Percentiles rank a stretch among this genome's conserved stretches.
phyloP scores from a whole-genome alignment of 2,329 filamentous ascomycete genomes.

The Plenodomus biglobosus region DNA sequence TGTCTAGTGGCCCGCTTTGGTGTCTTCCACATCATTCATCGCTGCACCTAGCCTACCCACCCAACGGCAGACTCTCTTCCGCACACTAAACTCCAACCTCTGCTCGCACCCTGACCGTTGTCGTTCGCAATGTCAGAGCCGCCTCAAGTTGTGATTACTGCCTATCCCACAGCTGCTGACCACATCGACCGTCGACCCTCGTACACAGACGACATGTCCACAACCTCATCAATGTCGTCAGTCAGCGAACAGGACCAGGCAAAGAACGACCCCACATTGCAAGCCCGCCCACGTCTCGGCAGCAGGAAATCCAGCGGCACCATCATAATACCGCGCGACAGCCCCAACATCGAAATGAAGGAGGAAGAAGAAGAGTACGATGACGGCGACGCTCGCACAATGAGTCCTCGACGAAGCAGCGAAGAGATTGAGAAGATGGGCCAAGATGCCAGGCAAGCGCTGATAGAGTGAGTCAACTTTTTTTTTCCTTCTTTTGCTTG shows the following conservation, averaged over 20 bases:
- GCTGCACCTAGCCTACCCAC: background rate
- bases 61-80: constrained; percentile 24
- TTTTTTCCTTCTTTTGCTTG: background rate
- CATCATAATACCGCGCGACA: constrained; percentile 78
- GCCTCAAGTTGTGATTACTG: constrained; percentile 23
- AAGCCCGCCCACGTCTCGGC: constrained; percentile 66
- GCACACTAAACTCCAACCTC: background rate
- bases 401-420: constrained; percentile 89
- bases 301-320: constrained; percentile 79
- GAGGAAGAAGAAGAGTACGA: constrained; percentile 76
- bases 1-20: background rate
- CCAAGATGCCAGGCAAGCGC: constrained; percentile 70
- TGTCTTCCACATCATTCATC: background rate
- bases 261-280: constrained; percentile 50
- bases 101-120: constrained; percentile 5
- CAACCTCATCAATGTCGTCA: constrained; percentile 49
- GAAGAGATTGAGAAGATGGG: constrained; percentile 88
- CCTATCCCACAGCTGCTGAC: constrained; percentile 31
- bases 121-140: constrained; percentile 17
- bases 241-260: constrained; percentile 42
- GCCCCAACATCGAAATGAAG: constrained; percentile 69
- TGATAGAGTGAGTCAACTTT: constrained; percentile 58
- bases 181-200: constrained; percentile 25
- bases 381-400: constrained; percentile 84
- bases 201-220: constrained; percentile 43